phyloP scores from a whole-genome alignment of 2,329 filamentous ascomycete genomes.

The Aspergillus costaricaensis region DNA sequence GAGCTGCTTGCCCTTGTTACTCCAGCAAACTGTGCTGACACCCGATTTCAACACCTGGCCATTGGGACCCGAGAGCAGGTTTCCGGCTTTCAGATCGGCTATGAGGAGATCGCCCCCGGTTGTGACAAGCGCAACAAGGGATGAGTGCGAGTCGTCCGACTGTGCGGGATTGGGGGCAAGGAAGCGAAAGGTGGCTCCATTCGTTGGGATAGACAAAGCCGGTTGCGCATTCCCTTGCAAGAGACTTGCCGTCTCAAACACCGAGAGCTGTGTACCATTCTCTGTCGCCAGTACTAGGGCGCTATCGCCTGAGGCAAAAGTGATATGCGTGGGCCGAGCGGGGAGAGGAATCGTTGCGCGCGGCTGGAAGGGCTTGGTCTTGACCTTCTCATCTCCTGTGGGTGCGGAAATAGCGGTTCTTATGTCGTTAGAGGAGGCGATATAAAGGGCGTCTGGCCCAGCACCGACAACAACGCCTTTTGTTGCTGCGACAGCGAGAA shows the following conservation, averaged over 20 bases:
- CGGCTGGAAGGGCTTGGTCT: slow-evolving; percentile 70
- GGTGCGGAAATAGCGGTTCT: slow-evolving; percentile 71
- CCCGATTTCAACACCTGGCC: slow-evolving; percentile 70
- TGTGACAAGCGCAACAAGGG: slow-evolving; percentile 78
- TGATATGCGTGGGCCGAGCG: slow-evolving; percentile 79
- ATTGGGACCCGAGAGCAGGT: slow-evolving; percentile 58
- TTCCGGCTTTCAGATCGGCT: slow-evolving; percentile 72
- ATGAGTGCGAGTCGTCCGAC: slow-evolving; percentile 54
- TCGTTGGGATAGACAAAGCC: slow-evolving; percentile 74
- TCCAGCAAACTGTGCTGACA: slow-evolving; percentile 88
- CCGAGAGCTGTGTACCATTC: slow-evolving; percentile 74
- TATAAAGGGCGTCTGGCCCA: slow-evolving; percentile 73
- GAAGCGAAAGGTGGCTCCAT: slow-evolving; percentile 70
- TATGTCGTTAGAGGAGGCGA: slow-evolving; percentile 76
- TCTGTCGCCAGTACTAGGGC: slow-evolving; percentile 83
- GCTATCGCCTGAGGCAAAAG: slow-evolving; percentile 86
- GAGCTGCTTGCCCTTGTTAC: slow-evolving; percentile 87
- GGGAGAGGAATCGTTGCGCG: slow-evolving; percentile 72
- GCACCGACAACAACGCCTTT: slow-evolving; percentile 84
- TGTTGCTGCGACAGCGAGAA: slow-evolving; percentile 78
- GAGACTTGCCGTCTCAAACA: slow-evolving; percentile 75
- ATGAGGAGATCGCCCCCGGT: slow-evolving; percentile 78
- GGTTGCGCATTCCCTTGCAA: slow-evolving; percentile 66
- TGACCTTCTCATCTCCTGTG: slow-evolving; percentile 57
- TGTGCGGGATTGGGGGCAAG: slow-evolving; percentile 78